Evolutionary conservation across 805 yeast species (phyloP).

Genomic region (Nakazawaea ernobii): DNA sequence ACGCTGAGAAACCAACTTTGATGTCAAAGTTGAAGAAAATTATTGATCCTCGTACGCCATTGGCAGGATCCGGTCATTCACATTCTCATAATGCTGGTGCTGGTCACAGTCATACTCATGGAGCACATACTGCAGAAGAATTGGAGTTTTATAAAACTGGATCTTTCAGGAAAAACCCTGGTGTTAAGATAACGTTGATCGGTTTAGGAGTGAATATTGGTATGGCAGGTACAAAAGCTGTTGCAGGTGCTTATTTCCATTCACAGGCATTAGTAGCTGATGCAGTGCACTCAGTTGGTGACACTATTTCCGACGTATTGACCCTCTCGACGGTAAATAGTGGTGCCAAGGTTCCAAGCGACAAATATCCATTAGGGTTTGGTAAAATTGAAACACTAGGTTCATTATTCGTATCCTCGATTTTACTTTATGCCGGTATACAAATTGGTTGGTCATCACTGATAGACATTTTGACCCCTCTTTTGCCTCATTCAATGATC

Average conservation of each 20-base stretch:
- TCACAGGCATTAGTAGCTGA: conserved; percentile 94
- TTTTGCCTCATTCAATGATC: conserved; percentile 55
- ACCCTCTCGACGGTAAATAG: conserved; percentile 86
- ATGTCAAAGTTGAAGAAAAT: conserved; percentile 25
- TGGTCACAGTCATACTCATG: conserved; percentile 37
- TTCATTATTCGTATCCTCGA: conserved; percentile 78
- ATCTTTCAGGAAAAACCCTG: conserved; percentile 60
- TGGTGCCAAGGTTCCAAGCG: conserved; percentile 54
- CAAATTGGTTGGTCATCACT: conserved; percentile 87
- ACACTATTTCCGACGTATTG: conserved; percentile 81
- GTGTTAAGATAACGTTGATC: conserved; percentile 88
- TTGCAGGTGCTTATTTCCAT: conserved; percentile 89
- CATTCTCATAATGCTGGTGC: conserved; percentile 16
- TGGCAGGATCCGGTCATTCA: conserved; percentile 15
- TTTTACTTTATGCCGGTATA: conserved; percentile 80
- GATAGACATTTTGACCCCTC: conserved; percentile 58
- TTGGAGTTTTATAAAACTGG: conserved; percentile 38
- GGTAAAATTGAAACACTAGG: conserved; percentile 94
- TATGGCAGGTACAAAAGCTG: conserved; percentile 80
- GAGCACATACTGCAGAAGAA: conserved; percentile 34
- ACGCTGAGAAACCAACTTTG: conserved; percentile 16
- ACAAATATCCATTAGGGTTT: conserved; percentile 74
- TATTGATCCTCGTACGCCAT: conserved; percentile 27
- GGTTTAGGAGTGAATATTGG: conserved; percentile 81
- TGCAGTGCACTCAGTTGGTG: conserved; percentile 89